A percentile compares a stretch with the other conserved stretches of the same genome.
These are phyloP conservation scores for Graphilbum sp. DNA, from an alignment of 2,329 filamentous ascomycete species.

Conservation along the genomic window DNA sequence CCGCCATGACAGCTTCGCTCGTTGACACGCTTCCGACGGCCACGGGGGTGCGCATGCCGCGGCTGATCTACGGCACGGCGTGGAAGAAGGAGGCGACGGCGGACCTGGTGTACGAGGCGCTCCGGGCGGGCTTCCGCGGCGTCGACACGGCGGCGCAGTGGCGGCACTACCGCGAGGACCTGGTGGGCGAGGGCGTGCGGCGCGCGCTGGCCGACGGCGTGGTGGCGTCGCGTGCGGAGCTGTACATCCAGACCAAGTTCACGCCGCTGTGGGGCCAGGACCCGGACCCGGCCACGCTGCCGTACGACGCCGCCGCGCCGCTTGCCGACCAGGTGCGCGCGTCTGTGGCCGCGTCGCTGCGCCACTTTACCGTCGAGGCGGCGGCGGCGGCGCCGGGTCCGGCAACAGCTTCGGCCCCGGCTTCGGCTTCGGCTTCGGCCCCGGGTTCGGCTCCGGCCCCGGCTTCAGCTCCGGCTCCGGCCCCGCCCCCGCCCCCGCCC, in stretches of 20 bases:
- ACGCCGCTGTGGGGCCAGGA: conserved; percentile 49
- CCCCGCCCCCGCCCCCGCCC: too few relatives aligned
- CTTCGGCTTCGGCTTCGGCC: too few relatives aligned
- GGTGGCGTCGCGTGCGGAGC: conserved; percentile 31
- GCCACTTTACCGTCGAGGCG: conserved; percentile 34
- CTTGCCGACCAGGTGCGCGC: conserved; percentile 48
- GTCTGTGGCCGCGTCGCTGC: conserved; percentile 51
- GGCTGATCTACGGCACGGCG: conserved; percentile 63
- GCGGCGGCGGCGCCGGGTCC: too few relatives aligned
- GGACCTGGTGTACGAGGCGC: conserved; percentile 49
- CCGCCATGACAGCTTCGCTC: neutral
- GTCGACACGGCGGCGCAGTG: conserved; percentile 70
- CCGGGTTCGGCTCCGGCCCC: too few relatives aligned
- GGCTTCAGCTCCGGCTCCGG: too few relatives aligned
- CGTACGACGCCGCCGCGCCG: conserved; percentile 42
- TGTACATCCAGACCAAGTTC: conserved; percentile 77
- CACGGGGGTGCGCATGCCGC: conserved; percentile 25
- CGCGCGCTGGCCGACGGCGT: conserved; percentile 41
- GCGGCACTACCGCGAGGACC: conserved; percentile 58
- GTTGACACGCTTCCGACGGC: neutral
- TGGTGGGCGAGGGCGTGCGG: conserved; percentile 51
- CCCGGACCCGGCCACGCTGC: conserved; percentile 30
- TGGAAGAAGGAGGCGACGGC: conserved; percentile 62
- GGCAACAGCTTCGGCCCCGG: too few relatives aligned
- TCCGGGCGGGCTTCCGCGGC: conserved; percentile 52